Percentiles rank a stretch among this genome's conserved stretches.
These are phyloP conservation scores for Escallonia herrerae DNA, from an alignment of 129 eudicot genomes.

Conservation along the genomic window DNA sequence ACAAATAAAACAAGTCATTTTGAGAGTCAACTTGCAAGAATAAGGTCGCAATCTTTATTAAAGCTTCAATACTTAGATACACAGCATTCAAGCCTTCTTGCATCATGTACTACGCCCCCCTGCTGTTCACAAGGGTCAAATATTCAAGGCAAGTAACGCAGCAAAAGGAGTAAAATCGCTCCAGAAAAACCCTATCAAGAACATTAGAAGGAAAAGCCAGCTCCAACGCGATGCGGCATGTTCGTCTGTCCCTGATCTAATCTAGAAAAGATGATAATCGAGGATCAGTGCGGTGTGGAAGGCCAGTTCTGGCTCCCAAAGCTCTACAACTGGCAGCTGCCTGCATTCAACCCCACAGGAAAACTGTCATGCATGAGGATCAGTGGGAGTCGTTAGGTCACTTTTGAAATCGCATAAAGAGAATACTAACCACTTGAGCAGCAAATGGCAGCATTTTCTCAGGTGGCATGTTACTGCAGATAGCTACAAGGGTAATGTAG, in stretches of 20 bases:
- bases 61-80: too few species aligned
- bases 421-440: constrained; percentile 77
- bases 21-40: too few species aligned
- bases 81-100: too few species aligned
- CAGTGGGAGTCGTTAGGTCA: not conserved
- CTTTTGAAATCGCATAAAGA: not conserved
- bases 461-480: constrained; percentile 70
- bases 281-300: constrained; percentile 64
- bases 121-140: not conserved
- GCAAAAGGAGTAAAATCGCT: constrained; percentile 12
- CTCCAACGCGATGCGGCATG: not conserved
- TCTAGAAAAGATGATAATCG: constrained; percentile 41
- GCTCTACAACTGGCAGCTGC: constrained; percentile 68
- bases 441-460: constrained; percentile 88
- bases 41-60: too few species aligned
- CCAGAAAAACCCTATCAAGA: constrained; percentile 17
- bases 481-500: constrained; percentile 42
- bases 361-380: not conserved
- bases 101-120: too few species aligned
- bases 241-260: too few species aligned
- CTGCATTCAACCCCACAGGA: constrained; percentile 28
- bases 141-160: constrained; percentile 8
- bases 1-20: too few species aligned
- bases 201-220: constrained; percentile 17
- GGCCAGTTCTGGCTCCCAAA: constrained; percentile 89